Conservation (phyloP, 2,329 filamentous ascomycete species). For the Paecilomyces sp. region DNA sequence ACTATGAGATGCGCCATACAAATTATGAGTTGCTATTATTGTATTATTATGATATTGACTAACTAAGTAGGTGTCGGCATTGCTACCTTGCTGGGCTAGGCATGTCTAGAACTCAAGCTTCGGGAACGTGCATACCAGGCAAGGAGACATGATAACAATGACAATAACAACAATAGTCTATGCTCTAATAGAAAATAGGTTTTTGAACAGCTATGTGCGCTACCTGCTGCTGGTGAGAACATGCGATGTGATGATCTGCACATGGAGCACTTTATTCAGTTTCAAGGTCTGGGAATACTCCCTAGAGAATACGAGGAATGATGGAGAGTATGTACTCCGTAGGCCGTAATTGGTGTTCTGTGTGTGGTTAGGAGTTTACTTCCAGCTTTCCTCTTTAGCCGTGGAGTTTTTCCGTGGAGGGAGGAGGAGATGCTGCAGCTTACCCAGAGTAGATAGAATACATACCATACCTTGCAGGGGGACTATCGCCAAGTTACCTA, state of each 20-base stretch:
- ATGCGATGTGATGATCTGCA: background rate
- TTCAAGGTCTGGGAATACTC: too few species aligned
- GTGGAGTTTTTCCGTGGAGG: background rate
- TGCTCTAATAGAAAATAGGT: too few species aligned
- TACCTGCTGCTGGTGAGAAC: background rate
- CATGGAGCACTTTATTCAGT: too few species aligned
- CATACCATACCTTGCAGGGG: background rate
- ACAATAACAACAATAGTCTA: too few species aligned
- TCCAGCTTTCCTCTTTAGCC: background rate
- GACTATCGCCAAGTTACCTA: background rate
- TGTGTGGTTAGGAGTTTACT: background rate
- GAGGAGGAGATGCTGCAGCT: background rate
- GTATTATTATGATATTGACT: too few species aligned
- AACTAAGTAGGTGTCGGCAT: too few species aligned
- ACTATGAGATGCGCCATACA: too few species aligned
- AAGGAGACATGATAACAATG: background rate
- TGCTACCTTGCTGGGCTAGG: background rate
- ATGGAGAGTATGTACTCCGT: background rate
- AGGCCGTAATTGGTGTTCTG: background rate
- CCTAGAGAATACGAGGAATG: too few species aligned
- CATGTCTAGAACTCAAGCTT: background rate
- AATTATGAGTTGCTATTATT: too few species aligned
- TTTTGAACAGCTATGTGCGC: background rate
- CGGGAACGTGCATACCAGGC: background rate
- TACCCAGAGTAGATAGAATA: background rate